Evolutionary conservation across 306 rosid genomes (phyloP).

Genomic region (Medicago ruthenica): DNA sequence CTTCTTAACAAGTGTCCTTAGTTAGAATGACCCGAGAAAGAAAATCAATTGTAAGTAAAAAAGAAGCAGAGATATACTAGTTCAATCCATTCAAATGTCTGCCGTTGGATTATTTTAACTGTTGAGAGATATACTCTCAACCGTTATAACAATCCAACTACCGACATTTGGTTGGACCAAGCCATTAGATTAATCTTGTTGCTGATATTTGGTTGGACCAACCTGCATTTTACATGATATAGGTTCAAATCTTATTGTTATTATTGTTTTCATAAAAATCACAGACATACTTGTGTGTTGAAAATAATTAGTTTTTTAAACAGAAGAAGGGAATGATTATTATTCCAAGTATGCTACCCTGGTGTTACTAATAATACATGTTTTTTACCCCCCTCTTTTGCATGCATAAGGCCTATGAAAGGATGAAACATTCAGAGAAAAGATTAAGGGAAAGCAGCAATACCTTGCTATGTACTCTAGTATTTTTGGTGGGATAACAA

Average conservation of each 20-base stretch:
- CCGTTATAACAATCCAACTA: background rate
- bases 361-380: constrained; percentile 17
- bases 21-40: too few species aligned
- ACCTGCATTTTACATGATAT: background rate
- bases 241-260: background rate
- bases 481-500: constrained; percentile 80
- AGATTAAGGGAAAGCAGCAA: constrained; percentile 59
- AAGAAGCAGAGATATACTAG: too few species aligned
- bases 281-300: background rate
- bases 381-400: background rate
- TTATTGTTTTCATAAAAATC: too few species aligned
- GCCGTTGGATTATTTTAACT: background rate
- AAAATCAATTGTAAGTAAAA: too few species aligned
- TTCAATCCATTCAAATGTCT: too few species aligned
- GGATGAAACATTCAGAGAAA: constrained; percentile 60
- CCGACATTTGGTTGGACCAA: background rate
- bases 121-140: background rate
- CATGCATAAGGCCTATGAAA: constrained; percentile 62
- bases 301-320: background rate
- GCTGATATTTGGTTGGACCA: background rate
- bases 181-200: background rate
- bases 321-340: background rate
- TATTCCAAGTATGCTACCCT: background rate
- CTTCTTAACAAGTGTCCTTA: too few species aligned
- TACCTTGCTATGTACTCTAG: constrained; percentile 94